Conservation (phyloP, 202 grass and related monocot species). For the Hordeum pubiflorum region DNA sequence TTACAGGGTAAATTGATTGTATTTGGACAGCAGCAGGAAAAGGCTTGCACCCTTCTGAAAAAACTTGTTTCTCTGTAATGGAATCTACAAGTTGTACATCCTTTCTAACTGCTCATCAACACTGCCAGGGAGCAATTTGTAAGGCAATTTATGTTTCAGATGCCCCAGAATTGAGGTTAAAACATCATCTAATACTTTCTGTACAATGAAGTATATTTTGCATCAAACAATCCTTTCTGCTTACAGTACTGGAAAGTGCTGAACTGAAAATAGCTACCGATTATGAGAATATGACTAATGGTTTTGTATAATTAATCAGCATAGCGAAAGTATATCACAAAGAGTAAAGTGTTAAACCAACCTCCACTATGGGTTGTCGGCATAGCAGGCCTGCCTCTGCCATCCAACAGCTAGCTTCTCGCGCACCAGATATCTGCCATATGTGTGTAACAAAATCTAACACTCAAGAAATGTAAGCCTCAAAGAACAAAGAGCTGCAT, state of each 20-base stretch:
- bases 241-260: not conserved
- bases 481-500: too few relatives aligned
- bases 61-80: too few relatives aligned
- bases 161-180: too few relatives aligned
- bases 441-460: too few relatives aligned
- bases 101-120: conserved; percentile 92
- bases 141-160: not conserved
- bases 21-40: conserved; percentile 98
- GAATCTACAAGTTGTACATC: conserved; percentile 88
- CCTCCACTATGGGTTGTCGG: conserved; percentile 93
- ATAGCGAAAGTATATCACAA: not conserved
- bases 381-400: not conserved
- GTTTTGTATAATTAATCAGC: conserved; percentile 2
- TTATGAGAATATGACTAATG: not conserved
- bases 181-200: too few relatives aligned
- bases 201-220: too few relatives aligned
- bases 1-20: conserved; percentile 95
- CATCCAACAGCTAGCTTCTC: too few relatives aligned
- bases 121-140: conserved; percentile 27
- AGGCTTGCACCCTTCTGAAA: conserved; percentile 91
- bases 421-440: too few relatives aligned
- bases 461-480: too few relatives aligned
- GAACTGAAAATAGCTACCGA: not conserved
- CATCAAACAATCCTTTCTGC: too few relatives aligned
- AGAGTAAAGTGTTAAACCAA: conserved; percentile 5